Conservation (phyloP, 2,329 filamentous ascomycete genomes). For the Fusarium redolens region DNA sequence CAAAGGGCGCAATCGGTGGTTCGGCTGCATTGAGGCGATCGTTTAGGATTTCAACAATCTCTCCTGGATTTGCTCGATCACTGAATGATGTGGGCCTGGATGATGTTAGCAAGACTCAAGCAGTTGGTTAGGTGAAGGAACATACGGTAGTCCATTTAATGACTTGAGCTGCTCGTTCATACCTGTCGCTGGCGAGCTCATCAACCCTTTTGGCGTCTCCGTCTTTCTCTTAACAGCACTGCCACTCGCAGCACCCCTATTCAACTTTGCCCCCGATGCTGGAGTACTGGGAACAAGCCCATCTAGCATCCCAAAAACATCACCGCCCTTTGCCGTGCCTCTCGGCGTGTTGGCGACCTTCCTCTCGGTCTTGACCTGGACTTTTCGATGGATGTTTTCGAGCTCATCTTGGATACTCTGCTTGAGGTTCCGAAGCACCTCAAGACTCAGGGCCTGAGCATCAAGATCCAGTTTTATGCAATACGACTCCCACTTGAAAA, state of each 20-base stretch:
- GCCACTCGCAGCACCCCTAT: constrained; percentile 46
- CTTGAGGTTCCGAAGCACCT: constrained; percentile 82
- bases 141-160: constrained; percentile 47
- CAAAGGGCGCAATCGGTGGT: constrained; percentile 75
- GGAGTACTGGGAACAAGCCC: constrained; percentile 75
- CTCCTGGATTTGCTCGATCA: constrained; percentile 81
- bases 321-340: constrained; percentile 63
- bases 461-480: constrained; percentile 92
- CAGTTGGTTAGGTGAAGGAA: not conserved
- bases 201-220: constrained; percentile 44
- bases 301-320: constrained; percentile 89
- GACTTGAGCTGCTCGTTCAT: constrained; percentile 50
- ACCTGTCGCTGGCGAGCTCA: constrained; percentile 50
- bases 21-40: constrained; percentile 75
- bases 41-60: constrained; percentile 87
- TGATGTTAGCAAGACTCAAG: not conserved
- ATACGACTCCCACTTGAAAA: constrained; percentile 99
- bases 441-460: constrained; percentile 74
- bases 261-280: constrained; percentile 57
- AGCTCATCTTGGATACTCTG: constrained; percentile 86
- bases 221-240: constrained; percentile 50
- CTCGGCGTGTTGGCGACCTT: constrained; percentile 72
- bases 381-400: constrained; percentile 78
- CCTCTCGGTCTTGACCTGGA: constrained; percentile 72
- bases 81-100: constrained; percentile 65